These are phyloP conservation scores for Halophytophthora polymorphica DNA, from an alignment of 352 stramenopile genomes.

Conservation along the genomic window DNA sequence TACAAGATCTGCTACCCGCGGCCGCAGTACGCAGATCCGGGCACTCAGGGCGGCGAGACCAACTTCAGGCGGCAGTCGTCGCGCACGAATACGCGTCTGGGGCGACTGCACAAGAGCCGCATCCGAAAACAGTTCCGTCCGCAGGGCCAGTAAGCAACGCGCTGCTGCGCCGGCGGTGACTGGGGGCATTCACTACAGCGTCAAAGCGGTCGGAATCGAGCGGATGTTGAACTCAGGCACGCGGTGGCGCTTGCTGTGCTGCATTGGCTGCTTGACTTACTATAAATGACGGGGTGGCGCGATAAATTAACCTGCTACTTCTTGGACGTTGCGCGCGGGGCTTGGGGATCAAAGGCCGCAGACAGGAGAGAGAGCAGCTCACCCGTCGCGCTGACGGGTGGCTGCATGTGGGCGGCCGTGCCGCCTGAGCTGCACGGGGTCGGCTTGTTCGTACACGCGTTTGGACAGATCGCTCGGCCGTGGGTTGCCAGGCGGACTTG, in stretches of 20 bases:
- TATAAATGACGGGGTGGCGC: slow-evolving; percentile 17
- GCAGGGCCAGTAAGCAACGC: slow-evolving; percentile 2
- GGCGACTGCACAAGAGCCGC: slow-evolving; percentile 37
- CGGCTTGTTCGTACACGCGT: too few relatives aligned
- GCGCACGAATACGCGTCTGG: slow-evolving; percentile 46
- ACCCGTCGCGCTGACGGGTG: neutral
- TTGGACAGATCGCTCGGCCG: too few relatives aligned
- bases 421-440: too few relatives aligned
- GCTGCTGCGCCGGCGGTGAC: neutral
- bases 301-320: slow-evolving; percentile 36
- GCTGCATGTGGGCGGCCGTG: neutral
- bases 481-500: too few relatives aligned
- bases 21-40: slow-evolving; percentile 72
- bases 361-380: neutral
- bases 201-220: neutral
- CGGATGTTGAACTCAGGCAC: neutral
- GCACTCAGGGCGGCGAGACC: slow-evolving; percentile 70
- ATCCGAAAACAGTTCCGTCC: slow-evolving; percentile 51
- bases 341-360: neutral
- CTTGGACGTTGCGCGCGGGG: slow-evolving; percentile 4
- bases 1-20: slow-evolving; percentile 85
- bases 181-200: neutral
- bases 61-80: slow-evolving; percentile 63
- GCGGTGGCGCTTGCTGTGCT: neutral
- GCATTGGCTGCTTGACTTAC: neutral